Conservation (phyloP, 495 filamentous ascomycete genomes). For the Trichoderma orchidacearum region DNA sequence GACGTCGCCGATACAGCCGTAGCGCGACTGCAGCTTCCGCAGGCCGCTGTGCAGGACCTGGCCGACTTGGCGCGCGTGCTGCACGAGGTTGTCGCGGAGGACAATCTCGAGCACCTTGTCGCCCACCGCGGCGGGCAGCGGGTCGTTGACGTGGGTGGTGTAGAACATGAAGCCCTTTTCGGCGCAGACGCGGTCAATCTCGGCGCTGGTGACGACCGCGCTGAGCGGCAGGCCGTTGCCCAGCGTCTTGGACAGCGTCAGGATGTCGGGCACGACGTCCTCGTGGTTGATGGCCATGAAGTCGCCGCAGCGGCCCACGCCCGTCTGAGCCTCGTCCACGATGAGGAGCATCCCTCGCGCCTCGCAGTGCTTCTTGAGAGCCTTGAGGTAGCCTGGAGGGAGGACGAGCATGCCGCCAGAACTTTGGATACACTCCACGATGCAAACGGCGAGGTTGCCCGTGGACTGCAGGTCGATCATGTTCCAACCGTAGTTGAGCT, state of each 20-base stretch:
- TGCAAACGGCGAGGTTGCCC: conserved; percentile 40
- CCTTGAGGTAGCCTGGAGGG: conserved; percentile 30
- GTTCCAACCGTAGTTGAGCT: conserved; percentile 39
- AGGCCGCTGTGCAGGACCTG: conserved; percentile 27
- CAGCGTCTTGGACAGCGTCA: conserved; percentile 39
- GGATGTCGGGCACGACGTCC: conserved; percentile 35
- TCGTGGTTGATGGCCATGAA: conserved; percentile 38
- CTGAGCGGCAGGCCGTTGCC: conserved; percentile 39
- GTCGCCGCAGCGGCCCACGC: conserved; percentile 34
- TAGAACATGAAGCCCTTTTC: conserved; percentile 23
- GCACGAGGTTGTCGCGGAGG: conserved; percentile 31
- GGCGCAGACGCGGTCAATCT: conserved; percentile 28
- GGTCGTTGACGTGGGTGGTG: conserved; percentile 38
- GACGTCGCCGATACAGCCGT: conserved; percentile 42
- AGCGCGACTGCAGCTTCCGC: conserved; percentile 24
- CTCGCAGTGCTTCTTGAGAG: conserved; percentile 31
- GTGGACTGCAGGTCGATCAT: conserved; percentile 37
- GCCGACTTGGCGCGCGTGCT: conserved; percentile 24
- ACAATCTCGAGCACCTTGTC: conserved; percentile 44
- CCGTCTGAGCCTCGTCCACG: conserved; percentile 43
- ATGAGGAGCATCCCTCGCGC: conserved; percentile 39
- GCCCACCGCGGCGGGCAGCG: conserved; percentile 38
- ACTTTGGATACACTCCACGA: conserved; percentile 40
- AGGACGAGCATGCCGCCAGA: conserved; percentile 36
- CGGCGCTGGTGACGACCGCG: conserved; percentile 31